Evolutionary conservation across 2,329 filamentous ascomycete genomes (phyloP), one percentile per base, ranked within the genome.

Genomic region (Diplodia corticola): DNA sequence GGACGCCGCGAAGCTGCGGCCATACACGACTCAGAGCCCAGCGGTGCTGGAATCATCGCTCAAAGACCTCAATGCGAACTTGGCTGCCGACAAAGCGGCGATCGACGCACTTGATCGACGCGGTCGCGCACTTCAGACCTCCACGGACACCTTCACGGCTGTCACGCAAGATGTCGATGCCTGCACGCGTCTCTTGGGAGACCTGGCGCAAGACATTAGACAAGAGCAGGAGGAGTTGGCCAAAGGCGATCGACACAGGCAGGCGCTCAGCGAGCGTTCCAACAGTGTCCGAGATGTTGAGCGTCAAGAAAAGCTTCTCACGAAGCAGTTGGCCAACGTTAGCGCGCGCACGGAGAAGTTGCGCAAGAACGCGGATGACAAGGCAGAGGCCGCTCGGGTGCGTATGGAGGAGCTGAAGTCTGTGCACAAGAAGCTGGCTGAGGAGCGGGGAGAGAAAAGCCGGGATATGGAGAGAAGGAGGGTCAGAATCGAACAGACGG

Each of bases 401-500:
- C 91, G 91, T 78, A 97, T 97, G 93, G 92, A 97, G 73, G 91
- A 95, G 78, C 82, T 99, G 65, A 85, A 91, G 65, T 87, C 85
- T 4, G 86, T 93, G 54, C 94, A 99, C 78, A 88, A 88, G 73
- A 88, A 88, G 75, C 82, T 98, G 68, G 91, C 90, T 0, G 91
- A 94, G 74, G 94, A 99, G 82, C 85, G 93, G 69, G 86, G 86
- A 1, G 92, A 95, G 64, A 96, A 96, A 80, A 89, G 90, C 37
- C 89, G 92, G 67, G 94, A 98, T 74, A 96, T 98, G 81, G 95
- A 99, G 82, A 88, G 91, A 75, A 85, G 93, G 72, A 88, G 91
- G 71, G 92, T 97, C n/a, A 85, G 93, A 68, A 98, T 99, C 69
- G 95, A 99, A 80, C 93, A 97, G 82, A 97, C 92, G 9, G 94